These are phyloP conservation scores for Candida sp. DNA, from an alignment of 1,139 yeast genomes.

Conservation along the genomic window DNA sequence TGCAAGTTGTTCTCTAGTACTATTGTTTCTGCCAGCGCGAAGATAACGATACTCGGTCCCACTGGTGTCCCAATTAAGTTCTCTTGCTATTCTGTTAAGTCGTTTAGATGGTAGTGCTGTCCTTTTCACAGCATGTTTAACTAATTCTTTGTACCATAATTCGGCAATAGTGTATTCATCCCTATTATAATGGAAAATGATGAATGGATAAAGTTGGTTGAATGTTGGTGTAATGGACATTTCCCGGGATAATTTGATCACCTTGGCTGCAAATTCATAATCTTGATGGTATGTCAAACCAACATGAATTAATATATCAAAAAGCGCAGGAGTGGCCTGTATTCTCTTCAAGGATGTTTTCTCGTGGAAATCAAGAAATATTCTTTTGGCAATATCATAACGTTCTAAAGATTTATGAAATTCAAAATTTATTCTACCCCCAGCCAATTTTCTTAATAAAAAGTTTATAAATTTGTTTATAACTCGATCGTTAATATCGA, in stretches of 20 bases:
- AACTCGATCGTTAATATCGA: constrained; percentile 21
- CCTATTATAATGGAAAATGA: constrained; percentile 31
- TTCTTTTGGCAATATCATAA: constrained; percentile 27
- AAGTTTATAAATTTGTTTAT: constrained; percentile 26
- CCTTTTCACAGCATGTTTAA: constrained; percentile 28
- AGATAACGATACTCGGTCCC: constrained; percentile 31
- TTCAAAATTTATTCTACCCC: constrained; percentile 1
- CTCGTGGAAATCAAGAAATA: constrained; percentile 20
- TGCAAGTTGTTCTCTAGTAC: constrained; percentile 16
- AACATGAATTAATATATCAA: constrained; percentile 29
- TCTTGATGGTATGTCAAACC: constrained; percentile 31
- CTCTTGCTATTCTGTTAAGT: constrained; percentile 33
- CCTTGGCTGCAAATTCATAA: constrained; percentile 28
- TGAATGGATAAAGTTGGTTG: constrained; percentile 40
- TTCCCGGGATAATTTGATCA: constrained; percentile 23
- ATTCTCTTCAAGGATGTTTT: constrained; percentile 10
- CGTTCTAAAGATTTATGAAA: constrained; percentile 11
- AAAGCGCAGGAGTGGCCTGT: constrained; percentile 18
- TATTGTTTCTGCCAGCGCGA: constrained; percentile 19
- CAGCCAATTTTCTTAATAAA: constrained; percentile 14
- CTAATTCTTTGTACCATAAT: constrained; percentile 37
- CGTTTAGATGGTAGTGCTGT: constrained; percentile 23
- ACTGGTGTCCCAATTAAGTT: constrained; percentile 31
- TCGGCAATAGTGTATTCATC: constrained; percentile 28
- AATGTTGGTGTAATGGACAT: constrained; percentile 33